These are phyloP conservation scores for Eucalyptus cloeziana DNA, from an alignment of 345 rosid species.

Conservation along the genomic window DNA sequence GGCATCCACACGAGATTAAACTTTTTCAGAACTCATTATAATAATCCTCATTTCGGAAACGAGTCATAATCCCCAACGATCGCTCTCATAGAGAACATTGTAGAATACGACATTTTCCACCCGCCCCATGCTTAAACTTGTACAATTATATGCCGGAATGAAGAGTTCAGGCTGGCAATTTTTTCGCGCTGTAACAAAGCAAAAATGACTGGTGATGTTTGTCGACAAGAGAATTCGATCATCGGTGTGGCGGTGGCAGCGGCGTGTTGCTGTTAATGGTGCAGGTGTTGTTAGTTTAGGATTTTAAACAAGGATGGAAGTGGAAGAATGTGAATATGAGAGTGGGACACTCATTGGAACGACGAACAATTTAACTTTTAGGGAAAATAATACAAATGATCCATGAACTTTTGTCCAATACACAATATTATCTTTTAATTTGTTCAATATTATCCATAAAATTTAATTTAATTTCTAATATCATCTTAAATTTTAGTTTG, in stretches of 20 bases:
- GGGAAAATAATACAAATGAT: rapidly evolving
- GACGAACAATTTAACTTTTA: neutral
- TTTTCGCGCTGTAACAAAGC: neutral
- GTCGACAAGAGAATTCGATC: neutral
- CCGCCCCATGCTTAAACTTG: neutral
- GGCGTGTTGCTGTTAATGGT: neutral
- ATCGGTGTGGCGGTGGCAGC: neutral
- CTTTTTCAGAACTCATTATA: neutral
- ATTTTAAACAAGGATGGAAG: neutral
- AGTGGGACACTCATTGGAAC: neutral
- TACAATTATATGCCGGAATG: neutral
- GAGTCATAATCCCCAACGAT: neutral
- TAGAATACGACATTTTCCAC: neutral
- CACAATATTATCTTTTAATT: neutral
- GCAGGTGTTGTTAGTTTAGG: neutral
- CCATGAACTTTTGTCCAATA: neutral
- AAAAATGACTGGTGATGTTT: neutral
- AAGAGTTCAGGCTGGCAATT: neutral
- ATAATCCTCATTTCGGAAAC: neutral
- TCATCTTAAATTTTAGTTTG: neutral
- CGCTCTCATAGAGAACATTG: neutral
- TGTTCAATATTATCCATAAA: neutral
- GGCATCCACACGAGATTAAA: neutral
- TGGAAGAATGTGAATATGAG: neutral
- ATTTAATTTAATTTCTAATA: neutral